phyloP scores from a whole-genome alignment of 805 yeast species.

The Ogataea dorogensis region DNA sequence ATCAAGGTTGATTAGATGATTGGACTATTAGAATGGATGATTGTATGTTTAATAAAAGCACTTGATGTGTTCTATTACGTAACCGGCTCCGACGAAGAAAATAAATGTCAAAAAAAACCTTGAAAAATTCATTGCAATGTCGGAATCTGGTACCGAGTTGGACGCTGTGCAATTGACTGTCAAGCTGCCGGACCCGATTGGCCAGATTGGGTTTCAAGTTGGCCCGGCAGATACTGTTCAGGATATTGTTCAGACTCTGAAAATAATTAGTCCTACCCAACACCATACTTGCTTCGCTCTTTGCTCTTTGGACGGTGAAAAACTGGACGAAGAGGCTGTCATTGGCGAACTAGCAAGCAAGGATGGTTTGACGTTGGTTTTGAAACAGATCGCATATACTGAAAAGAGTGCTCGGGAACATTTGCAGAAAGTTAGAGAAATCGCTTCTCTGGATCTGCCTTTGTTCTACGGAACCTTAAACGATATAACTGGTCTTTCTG shows the following conservation, averaged over 20 bases:
- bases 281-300: conserved; percentile 63
- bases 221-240: conserved; percentile 44
- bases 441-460: conserved; percentile 48
- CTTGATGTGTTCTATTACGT: conserved; percentile 1
- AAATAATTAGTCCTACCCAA: conserved; percentile 54
- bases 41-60: conserved; percentile 1
- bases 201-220: conserved; percentile 27
- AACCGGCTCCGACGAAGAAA: conserved; percentile 9
- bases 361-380: conserved; percentile 32
- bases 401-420: conserved; percentile 62
- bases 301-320: conserved; percentile 32
- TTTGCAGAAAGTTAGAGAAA: conserved; percentile 59
- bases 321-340: conserved; percentile 35
- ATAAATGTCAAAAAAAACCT: conserved; percentile 5
- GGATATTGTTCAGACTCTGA: conserved; percentile 57
- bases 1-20: conserved; percentile 91
- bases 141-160: conserved; percentile 13
- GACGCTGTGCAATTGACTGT: conserved; percentile 26
- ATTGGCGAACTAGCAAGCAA: conserved; percentile 32
- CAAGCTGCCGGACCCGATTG: conserved; percentile 28
- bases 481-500: conserved; percentile 36
- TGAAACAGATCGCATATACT: conserved; percentile 58
- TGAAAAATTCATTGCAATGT: conserved; percentile 10
- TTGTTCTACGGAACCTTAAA: conserved; percentile 44
- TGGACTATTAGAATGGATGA: conserved; percentile 1